These are phyloP conservation scores for Clonostachys byssicola DNA, from an alignment of 2,329 filamentous ascomycete species.

Conservation along the genomic window DNA sequence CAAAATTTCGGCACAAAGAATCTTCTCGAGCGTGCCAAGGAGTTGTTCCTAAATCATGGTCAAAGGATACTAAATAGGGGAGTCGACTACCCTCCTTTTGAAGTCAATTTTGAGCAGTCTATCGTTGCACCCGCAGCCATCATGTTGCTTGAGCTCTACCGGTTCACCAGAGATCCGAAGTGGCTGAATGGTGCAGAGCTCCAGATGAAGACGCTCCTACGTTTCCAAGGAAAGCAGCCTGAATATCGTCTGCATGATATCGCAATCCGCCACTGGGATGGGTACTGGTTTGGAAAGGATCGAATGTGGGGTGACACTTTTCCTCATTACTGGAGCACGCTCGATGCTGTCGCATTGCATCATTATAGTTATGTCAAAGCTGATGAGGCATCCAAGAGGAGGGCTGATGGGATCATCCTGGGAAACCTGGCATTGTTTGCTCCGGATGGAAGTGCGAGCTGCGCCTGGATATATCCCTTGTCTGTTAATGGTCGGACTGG, in stretches of 20 bases:
- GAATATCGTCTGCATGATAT: not conserved
- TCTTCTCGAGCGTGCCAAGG: not conserved
- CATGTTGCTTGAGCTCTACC: not conserved
- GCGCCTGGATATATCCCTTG: not conserved
- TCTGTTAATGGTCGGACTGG: not conserved
- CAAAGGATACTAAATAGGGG: not conserved
- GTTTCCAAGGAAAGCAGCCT: not conserved
- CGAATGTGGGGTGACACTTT: not conserved
- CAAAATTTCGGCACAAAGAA: not conserved
- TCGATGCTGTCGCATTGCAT: not conserved
- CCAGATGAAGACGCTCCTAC: not conserved
- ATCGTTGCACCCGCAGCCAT: conserved; percentile 1
- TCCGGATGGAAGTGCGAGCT: not conserved
- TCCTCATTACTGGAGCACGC: not conserved
- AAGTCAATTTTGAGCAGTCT: not conserved
- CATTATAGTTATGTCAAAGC: not conserved
- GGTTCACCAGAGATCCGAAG: conserved; percentile 13
- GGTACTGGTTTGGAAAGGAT: not conserved
- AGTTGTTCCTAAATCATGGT: not conserved
- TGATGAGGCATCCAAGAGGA: not conserved
- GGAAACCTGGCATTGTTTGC: not conserved
- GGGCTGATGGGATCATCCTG: not conserved
- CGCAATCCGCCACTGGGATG: not conserved
- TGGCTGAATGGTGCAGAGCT: not conserved
- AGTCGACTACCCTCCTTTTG: not conserved